Base-by-base conservation (phyloP, 352 stramenopile genomes). In the Phytophthora niederhauseri region DNA sequence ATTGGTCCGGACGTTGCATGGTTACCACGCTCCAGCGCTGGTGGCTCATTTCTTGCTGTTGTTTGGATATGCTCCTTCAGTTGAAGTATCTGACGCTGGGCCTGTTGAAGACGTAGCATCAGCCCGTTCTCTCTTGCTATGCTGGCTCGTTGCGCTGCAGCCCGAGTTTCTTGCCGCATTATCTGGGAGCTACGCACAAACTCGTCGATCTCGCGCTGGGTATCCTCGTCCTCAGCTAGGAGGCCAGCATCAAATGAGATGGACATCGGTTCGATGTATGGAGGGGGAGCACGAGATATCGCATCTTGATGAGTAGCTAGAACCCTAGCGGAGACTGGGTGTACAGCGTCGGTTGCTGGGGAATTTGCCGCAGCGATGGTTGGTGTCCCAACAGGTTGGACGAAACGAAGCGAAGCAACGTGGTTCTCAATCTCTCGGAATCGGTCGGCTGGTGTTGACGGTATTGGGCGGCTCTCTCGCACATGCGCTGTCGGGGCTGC, bases 31-130 rank as follows among this genome's bases (percentile, higher is more conserved):
- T 19, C 17, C 45, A 28, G n/a, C 24, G 22, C 60, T 55, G 26
- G 11, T 15, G 53, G 19, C 48, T 53, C 45, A 38, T 45, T 70
- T 38, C 14, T 50, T 48, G 57, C 34, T 12, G 55, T 68, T 12
- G 75, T 62, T 64, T 91, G 66, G 17, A 94, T 81, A 64, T 94
- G 78, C 6, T 80, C 66, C 38, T 90, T 90, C 51, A 96, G 68
- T 43, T 87, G 67, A 15, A 91, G 26, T 52, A 94, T 87, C 28
- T 94, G 83, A 9, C 83, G 75, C 24, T 96, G 81, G 14, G 86
- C 82, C 51, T 91, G 84, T 49, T 94, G 85, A 34, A 96, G 77
- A 48, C 80, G 83, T 24, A 93, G 54, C 5, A 79, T 60, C 4
- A 96, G 57, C 24, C 85, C 80, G 31, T 71, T 87, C 56, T 96